phyloP scores from a whole-genome alignment of 129 eudicot species.

The Mikania micrantha region DNA sequence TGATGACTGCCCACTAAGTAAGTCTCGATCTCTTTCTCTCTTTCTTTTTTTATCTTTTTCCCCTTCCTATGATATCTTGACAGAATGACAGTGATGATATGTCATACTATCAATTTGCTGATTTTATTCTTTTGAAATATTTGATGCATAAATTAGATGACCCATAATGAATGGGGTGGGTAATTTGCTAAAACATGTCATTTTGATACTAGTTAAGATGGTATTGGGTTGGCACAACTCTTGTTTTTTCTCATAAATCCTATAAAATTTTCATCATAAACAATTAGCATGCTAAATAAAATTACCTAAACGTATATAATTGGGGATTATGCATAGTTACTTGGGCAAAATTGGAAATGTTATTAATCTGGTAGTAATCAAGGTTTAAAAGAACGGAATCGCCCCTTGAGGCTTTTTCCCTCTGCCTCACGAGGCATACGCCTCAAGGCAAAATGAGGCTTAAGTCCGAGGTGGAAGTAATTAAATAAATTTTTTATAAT shows the following conservation, averaged over 20 bases:
- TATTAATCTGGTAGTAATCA: too few relatives aligned
- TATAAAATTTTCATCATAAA: neutral
- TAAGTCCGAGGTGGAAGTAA: too few relatives aligned
- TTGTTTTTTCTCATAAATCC: neutral
- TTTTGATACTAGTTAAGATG: neutral
- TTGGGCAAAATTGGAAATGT: too few relatives aligned
- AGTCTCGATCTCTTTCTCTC: constrained; percentile 17
- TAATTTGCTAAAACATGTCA: neutral
- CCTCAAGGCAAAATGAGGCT: too few relatives aligned
- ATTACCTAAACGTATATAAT: neutral
- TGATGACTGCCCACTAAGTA: constrained; percentile 89
- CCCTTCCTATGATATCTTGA: too few relatives aligned
- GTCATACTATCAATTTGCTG: neutral
- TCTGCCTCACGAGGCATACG: too few relatives aligned
- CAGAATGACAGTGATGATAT: neutral
- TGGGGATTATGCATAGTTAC: too few relatives aligned
- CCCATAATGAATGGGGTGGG: neutral
- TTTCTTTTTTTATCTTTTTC: too few relatives aligned
- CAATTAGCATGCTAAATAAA: neutral
- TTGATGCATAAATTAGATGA: neutral
- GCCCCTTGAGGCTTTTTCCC: too few relatives aligned
- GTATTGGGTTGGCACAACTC: neutral
- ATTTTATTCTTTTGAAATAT: neutral
- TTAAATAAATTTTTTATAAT: too few relatives aligned
- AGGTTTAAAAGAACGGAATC: too few relatives aligned